Evolutionary conservation across 2,329 filamentous ascomycete genomes (phyloP).

Genomic region (Colletotrichum lentis): DNA sequence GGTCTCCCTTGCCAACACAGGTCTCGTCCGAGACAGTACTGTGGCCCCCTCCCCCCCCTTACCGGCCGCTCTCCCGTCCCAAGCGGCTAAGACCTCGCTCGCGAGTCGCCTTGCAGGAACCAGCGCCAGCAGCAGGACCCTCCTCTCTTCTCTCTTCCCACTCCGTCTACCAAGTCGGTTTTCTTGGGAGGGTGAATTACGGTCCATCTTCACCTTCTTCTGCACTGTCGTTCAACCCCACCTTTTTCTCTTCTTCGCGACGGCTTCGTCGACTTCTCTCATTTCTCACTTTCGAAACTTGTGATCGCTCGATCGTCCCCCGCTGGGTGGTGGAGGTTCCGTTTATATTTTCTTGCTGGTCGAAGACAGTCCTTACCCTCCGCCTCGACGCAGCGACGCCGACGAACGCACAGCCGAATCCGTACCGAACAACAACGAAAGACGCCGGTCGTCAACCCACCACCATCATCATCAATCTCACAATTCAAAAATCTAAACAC

Average conservation of each 20-base stretch:
- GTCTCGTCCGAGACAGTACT: constrained; percentile 36
- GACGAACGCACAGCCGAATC: constrained; percentile 15
- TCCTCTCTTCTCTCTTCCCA: constrained; percentile 7
- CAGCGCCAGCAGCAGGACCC: background rate
- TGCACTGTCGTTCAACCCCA: constrained; percentile 31
- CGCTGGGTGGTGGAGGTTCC: constrained; percentile 35
- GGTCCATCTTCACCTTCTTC: constrained; percentile 33
- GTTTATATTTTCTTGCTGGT: constrained; percentile 34
- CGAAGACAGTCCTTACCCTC: constrained; percentile 38
- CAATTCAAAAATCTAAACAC: constrained; percentile 20
- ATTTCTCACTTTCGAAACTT: constrained; percentile 18
- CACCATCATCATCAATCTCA: background rate
- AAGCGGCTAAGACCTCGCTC: constrained; percentile 11
- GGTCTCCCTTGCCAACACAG: constrained; percentile 32
- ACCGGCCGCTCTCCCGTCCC: constrained; percentile 31
- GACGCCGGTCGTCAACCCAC: constrained; percentile 52
- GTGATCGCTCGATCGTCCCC: constrained; percentile 29
- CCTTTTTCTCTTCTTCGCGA: constrained; percentile 25
- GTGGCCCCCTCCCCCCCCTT: constrained; percentile 25
- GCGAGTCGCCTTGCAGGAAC: constrained; percentile 5
- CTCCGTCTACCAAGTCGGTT: constrained; percentile 11
- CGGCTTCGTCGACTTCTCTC: constrained; percentile 34
- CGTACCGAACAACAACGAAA: constrained; percentile 7
- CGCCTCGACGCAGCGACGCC: constrained; percentile 19
- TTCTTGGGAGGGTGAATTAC: constrained; percentile 17